phyloP scores from a whole-genome alignment of 208 protist species.

The Sergeia podlipaevii region DNA sequence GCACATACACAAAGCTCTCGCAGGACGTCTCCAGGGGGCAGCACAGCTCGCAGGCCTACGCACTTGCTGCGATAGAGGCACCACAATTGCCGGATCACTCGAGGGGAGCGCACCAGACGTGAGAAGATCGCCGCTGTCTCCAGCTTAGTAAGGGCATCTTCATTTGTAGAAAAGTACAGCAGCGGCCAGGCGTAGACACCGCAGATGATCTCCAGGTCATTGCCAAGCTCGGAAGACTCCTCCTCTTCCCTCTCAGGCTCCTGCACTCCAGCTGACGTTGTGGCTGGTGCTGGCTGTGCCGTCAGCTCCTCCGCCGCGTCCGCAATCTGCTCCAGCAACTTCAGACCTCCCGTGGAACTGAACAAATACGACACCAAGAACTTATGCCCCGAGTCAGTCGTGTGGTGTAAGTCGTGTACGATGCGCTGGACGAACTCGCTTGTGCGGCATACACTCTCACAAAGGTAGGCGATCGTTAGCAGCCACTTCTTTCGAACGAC shows the following conservation, averaged over 20 bases:
- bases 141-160: constrained; percentile 22
- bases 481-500: constrained; percentile 30
- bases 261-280: constrained; percentile 9
- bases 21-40: constrained; percentile 6
- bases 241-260: background rate
- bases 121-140: constrained; percentile 59
- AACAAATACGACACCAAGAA: constrained; percentile 56
- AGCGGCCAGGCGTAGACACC: constrained; percentile 79
- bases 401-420: constrained; percentile 31
- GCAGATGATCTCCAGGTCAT: constrained; percentile 58
- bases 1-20: background rate
- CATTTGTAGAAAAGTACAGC: constrained; percentile 41
- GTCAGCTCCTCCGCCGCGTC: constrained; percentile 1
- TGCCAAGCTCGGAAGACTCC: constrained; percentile 2
- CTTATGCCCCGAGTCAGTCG: constrained; percentile 6
- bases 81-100: constrained; percentile 66
- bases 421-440: constrained; percentile 35
- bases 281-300: background rate
- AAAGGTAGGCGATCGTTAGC: constrained; percentile 25
- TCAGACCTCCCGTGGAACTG: constrained; percentile 56
- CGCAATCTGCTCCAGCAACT: constrained; percentile 39
- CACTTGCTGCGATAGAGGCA: constrained; percentile 49
- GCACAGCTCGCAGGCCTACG: constrained; percentile 23
- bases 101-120: constrained; percentile 46
- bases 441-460: constrained; percentile 27